Conservation (phyloP, 768 basidiomycete genomes). For the Termitomyces sp. region DNA sequence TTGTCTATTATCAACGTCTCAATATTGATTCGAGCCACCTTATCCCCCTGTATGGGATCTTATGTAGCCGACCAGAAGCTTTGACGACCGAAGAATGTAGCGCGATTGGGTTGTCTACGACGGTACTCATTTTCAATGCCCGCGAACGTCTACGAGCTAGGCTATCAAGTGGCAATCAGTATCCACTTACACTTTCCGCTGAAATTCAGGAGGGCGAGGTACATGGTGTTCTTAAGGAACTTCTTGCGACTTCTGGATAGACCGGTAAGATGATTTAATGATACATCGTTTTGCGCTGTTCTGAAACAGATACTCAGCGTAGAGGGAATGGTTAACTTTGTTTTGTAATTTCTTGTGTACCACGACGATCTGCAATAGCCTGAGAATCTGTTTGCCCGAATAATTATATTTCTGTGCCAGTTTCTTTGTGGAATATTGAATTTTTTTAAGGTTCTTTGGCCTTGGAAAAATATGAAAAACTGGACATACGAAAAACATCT, state of each 20-base stretch:
- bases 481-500: too few species aligned
- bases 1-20: conserved; percentile 48
- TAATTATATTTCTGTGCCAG: too few species aligned
- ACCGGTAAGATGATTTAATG: neutral
- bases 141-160: conserved; percentile 42
- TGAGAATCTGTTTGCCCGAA: too few species aligned
- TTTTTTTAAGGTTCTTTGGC: too few species aligned
- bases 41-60: conserved; percentile 41
- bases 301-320: too few species aligned
- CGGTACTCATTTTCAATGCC: conserved; percentile 42
- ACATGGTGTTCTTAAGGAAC: conserved; percentile 22
- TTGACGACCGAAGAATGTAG: conserved; percentile 47
- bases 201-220: conserved; percentile 26
- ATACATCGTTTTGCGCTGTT: neutral
- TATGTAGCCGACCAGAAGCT: conserved; percentile 46
- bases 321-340: too few species aligned
- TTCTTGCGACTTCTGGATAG: neutral
- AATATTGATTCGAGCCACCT: conserved; percentile 41
- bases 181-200: conserved; percentile 25
- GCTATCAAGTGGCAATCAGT: conserved; percentile 16
- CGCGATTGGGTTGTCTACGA: conserved; percentile 48
- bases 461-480: too few species aligned
- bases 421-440: too few species aligned
- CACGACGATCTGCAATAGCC: too few species aligned
- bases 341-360: too few species aligned